These are phyloP conservation scores for Bertia moriformis DNA, from an alignment of 2,329 filamentous ascomycete species.

Conservation along the genomic window DNA sequence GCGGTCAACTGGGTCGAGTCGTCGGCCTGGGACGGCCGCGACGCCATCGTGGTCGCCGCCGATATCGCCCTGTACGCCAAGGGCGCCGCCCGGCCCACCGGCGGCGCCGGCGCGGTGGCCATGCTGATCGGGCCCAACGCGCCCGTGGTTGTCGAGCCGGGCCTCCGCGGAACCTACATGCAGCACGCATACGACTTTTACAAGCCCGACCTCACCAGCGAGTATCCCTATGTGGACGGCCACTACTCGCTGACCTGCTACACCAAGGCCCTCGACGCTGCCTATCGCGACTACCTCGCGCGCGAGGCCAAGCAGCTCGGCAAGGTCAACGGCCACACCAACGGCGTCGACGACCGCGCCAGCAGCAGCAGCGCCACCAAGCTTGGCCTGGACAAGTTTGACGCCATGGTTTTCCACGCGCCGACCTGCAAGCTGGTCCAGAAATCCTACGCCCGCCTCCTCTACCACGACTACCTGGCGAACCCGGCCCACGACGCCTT, in stretches of 20 bases:
- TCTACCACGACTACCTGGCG: slow-evolving; percentile 33
- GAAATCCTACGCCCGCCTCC: slow-evolving; percentile 33
- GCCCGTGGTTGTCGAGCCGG: slow-evolving; percentile 30
- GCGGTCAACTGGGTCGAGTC: slow-evolving; percentile 36
- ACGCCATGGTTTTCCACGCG: slow-evolving; percentile 38
- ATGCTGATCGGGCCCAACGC: slow-evolving; percentile 35
- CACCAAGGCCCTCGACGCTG: slow-evolving; percentile 32
- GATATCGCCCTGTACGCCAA: slow-evolving; percentile 39
- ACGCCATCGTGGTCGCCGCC: slow-evolving; percentile 33
- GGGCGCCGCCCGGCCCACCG: slow-evolving; percentile 33
- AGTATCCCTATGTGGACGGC: slow-evolving; percentile 35
- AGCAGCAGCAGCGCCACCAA: too few species aligned
- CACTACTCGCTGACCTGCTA: slow-evolving; percentile 36
- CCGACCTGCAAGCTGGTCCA: slow-evolving; percentile 37
- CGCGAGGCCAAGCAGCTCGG: slow-evolving; percentile 23
- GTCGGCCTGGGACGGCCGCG: slow-evolving; percentile 33
- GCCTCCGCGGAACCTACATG: slow-evolving; percentile 32
- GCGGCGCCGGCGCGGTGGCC: slow-evolving; percentile 34
- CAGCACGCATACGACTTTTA: slow-evolving; percentile 37
- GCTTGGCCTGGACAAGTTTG: slow-evolving; percentile 34
- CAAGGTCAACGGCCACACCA: slow-evolving; percentile 14
- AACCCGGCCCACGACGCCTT: slow-evolving; percentile 30
- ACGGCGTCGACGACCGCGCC: slow-evolving; percentile 14
- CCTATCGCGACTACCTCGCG: slow-evolving; percentile 36
- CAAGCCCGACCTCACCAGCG: slow-evolving; percentile 35